Conservation (phyloP, 2,329 filamentous ascomycete genomes). For the Stagonosporopsis chrysanthemi region DNA sequence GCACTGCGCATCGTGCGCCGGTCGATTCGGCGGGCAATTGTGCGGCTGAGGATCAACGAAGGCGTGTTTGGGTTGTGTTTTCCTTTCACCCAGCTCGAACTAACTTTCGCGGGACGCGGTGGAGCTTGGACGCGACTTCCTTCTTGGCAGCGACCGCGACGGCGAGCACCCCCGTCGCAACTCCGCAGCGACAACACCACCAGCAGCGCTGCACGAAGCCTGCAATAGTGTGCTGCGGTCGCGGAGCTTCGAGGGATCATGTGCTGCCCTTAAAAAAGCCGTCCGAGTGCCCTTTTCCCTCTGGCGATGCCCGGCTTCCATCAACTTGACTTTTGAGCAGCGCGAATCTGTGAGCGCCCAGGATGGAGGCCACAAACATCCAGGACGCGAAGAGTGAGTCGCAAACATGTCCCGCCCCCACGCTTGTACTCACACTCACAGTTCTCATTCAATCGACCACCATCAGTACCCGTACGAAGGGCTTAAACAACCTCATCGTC, state of each 20-base stretch:
- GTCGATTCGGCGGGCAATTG: slow-evolving; percentile 9
- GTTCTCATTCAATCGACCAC: slow-evolving; percentile 40
- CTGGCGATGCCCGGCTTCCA: slow-evolving; percentile 21
- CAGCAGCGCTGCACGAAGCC: not conserved
- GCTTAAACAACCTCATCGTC: slow-evolving; percentile 63
- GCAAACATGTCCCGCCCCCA: not conserved
- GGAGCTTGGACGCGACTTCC: slow-evolving; percentile 36
- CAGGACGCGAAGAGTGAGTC: slow-evolving; percentile 47
- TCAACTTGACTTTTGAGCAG: slow-evolving; percentile 13
- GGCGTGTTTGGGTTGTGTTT: slow-evolving; percentile 34
- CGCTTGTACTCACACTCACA: slow-evolving; percentile 26
- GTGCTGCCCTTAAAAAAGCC: slow-evolving; percentile 1
- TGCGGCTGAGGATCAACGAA: slow-evolving; percentile 7
- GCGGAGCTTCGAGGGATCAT: slow-evolving; percentile 1
- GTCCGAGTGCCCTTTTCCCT: not conserved
- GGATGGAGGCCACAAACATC: slow-evolving; percentile 44
- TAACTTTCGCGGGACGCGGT: slow-evolving; percentile 36
- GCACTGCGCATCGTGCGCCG: slow-evolving; percentile 44
- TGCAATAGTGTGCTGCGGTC: not conserved
- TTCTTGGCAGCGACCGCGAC: slow-evolving; percentile 16
- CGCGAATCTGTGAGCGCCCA: slow-evolving; percentile 20
- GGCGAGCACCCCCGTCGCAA: slow-evolving; percentile 25
- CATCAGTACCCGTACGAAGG: slow-evolving; percentile 57
- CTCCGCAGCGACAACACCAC: slow-evolving; percentile 27
- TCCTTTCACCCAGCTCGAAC: slow-evolving; percentile 27